Conservation (phyloP, 257 asterid species). For the Salvia miltiorrhiza region DNA sequence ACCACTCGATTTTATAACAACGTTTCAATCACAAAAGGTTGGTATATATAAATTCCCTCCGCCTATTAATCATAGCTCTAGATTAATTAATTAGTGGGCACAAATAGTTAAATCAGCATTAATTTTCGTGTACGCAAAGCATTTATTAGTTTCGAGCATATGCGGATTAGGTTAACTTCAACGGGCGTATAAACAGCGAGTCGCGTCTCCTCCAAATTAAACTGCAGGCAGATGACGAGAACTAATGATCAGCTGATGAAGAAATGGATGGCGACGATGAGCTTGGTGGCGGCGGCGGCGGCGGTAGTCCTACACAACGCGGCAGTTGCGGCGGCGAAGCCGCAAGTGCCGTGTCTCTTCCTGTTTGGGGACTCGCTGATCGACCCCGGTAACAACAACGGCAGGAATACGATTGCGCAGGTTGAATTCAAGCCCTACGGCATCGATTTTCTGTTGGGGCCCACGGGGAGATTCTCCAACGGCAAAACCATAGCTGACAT, state of each 20-base stretch:
- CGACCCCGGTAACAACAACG: constrained; percentile 46
- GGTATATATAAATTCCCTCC: too few species aligned
- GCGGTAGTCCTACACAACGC: background rate
- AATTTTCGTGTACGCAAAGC: too few species aligned
- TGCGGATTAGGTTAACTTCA: too few species aligned
- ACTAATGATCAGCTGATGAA: too few species aligned
- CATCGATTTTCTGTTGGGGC: constrained; percentile 37
- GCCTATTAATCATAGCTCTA: too few species aligned
- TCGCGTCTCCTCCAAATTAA: too few species aligned
- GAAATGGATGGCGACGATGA: background rate
- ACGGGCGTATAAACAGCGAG: too few species aligned
- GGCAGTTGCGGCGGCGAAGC: background rate
- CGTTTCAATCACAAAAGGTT: too few species aligned
- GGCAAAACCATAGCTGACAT: constrained; percentile 32
- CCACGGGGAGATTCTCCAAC: constrained; percentile 46
- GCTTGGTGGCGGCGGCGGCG: background rate
- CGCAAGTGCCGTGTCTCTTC: constrained; percentile 42
- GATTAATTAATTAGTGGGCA: too few species aligned
- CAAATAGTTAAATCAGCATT: too few species aligned
- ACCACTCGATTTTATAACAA: too few species aligned
- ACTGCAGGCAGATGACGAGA: background rate
- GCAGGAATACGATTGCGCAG: constrained; percentile 1
- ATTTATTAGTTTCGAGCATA: too few species aligned
- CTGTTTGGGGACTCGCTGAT: constrained; percentile 39
- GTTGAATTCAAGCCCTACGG: constrained; percentile 38